Percentiles rank a stretch among this genome's conserved stretches.
Conservation (phyloP, 306 rosid genomes). For the Cucumis hystrix region DNA sequence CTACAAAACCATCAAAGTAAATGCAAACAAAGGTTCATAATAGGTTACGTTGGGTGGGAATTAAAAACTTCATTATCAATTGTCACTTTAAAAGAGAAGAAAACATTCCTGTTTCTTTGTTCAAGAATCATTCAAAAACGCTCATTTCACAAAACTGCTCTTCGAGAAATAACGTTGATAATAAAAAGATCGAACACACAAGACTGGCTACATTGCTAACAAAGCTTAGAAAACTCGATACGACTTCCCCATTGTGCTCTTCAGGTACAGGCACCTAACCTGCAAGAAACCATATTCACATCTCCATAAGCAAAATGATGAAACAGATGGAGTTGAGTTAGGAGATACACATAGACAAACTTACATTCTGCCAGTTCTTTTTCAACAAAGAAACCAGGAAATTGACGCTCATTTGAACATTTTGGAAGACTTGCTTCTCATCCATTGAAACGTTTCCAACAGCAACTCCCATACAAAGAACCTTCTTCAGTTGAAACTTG, state of each 20-base stretch:
- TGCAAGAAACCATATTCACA: not conserved
- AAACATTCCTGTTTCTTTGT: not conserved
- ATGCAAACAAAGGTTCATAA: not conserved
- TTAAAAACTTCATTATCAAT: not conserved
- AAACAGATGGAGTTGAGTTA: not conserved
- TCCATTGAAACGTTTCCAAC: conserved; percentile 82
- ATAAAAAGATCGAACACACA: not conserved
- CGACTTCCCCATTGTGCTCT: conserved; percentile 32
- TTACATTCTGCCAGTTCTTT: conserved; percentile 84
- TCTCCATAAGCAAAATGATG: not conserved
- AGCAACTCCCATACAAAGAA: conserved; percentile 86
- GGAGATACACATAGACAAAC: not conserved
- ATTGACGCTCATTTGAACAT: conserved; percentile 71
- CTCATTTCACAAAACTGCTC: conserved; percentile 4
- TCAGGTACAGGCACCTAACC: conserved; percentile 26
- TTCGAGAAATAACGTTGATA: not conserved
- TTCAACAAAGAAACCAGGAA: conserved; percentile 75
- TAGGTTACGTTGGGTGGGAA: not conserved
- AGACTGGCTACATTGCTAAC: not conserved
- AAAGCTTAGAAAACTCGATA: conserved; percentile 14
- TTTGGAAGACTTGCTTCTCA: conserved; percentile 82
- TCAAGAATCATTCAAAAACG: not conserved
- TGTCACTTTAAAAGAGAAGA: not conserved
- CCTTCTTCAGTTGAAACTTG: conserved; percentile 78
- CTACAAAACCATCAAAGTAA: no score